phyloP scores from a whole-genome alignment of 106 monocot species.

The Platanthera zijinensis region DNA sequence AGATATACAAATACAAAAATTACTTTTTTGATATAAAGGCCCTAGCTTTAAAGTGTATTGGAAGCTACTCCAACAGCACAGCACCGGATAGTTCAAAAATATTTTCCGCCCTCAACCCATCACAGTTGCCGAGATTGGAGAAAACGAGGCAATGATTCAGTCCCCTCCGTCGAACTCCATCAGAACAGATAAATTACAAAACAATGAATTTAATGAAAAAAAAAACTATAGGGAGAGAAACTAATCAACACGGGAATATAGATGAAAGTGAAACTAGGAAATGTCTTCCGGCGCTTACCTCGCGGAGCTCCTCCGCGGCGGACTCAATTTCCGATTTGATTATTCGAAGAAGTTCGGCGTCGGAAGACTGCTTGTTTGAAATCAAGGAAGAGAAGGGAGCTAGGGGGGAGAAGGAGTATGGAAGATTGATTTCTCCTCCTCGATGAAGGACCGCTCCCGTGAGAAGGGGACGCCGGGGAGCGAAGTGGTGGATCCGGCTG shows the following conservation, averaged over 20 bases:
- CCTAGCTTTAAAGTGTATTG: not conserved
- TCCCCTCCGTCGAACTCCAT: not conserved
- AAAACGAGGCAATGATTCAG: not conserved
- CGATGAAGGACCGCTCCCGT: not conserved
- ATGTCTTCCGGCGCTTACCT: not conserved
- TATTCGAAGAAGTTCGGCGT: conserved; percentile 7
- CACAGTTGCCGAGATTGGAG: not conserved
- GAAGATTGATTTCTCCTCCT: not conserved
- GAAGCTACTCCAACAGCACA: not conserved
- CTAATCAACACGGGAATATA: not conserved
- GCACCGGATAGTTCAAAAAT: not conserved
- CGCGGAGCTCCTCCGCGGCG: conserved; percentile 6
- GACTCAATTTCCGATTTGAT: conserved; percentile 14
- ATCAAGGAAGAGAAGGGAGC: conserved; percentile 3
- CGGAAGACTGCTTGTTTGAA: not conserved
- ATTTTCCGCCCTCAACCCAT: not conserved
- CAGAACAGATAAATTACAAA: not conserved
- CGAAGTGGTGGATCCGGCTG: not conserved
- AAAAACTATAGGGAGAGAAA: not conserved
- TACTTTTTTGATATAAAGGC: no score
- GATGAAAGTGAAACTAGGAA: not conserved
- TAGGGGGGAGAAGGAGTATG: not conserved
- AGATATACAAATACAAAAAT: no score
- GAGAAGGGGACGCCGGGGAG: not conserved
- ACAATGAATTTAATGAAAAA: not conserved